phyloP scores from a whole-genome alignment of 352 stramenopile genomes.

The Pythium scleroteichum region DNA sequence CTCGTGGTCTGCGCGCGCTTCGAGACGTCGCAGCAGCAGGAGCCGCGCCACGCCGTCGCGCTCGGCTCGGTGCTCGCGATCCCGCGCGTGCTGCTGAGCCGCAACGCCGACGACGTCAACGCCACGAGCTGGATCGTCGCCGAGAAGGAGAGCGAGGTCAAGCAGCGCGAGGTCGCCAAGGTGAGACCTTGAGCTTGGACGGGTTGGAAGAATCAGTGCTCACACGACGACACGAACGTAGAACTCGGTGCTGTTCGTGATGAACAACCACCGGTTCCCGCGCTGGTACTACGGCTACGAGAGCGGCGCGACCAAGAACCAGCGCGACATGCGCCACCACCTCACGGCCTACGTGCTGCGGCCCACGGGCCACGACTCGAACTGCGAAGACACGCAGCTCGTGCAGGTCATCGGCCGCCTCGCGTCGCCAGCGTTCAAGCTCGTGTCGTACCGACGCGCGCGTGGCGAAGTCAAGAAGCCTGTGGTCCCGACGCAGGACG shows the following conservation, averaged over 20 bases:
- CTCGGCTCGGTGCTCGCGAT: slow-evolving; percentile 7
- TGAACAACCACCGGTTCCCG: slow-evolving; percentile 55
- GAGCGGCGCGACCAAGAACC: slow-evolving; percentile 42
- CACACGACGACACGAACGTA: too few relatives aligned
- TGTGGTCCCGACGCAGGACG: background rate
- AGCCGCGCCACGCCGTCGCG: background rate
- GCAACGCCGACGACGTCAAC: slow-evolving; percentile 15
- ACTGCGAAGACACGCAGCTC: slow-evolving; percentile 7
- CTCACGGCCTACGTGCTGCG: slow-evolving; percentile 45
- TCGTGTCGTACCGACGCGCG: slow-evolving; percentile 43
- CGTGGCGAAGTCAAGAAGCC: slow-evolving; percentile 16
- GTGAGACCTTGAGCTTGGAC: too few relatives aligned
- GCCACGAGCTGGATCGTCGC: slow-evolving; percentile 38
- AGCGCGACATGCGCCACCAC: slow-evolving; percentile 51
- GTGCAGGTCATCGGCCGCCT: slow-evolving; percentile 36
- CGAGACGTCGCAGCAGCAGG: slow-evolving; percentile 15
- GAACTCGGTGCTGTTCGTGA: slow-evolving; percentile 40
- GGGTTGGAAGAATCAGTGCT: background rate
- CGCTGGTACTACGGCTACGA: slow-evolving; percentile 60
- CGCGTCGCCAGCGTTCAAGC: slow-evolving; percentile 33
- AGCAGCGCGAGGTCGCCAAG: slow-evolving; percentile 32
- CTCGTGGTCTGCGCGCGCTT: slow-evolving; percentile 17
- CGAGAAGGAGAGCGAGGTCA: slow-evolving; percentile 38
- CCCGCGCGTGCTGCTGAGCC: slow-evolving; percentile 5
- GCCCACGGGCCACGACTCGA: slow-evolving; percentile 15